Evolutionary conservation across 108 stramenopile genomes (phyloP).

Genomic region (Fragilaria radians): DNA sequence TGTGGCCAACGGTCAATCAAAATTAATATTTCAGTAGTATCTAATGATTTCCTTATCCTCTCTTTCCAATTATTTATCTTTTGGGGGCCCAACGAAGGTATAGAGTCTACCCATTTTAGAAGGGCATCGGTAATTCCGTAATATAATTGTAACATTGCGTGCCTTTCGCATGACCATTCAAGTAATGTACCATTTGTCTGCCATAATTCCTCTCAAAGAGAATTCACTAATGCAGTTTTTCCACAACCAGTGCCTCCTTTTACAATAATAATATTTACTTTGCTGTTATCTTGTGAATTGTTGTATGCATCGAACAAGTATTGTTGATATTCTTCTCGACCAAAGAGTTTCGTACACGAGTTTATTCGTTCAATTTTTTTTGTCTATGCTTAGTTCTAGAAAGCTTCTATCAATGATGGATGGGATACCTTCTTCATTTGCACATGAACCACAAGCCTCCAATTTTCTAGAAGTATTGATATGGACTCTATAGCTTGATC

Average conservation of each 20-base stretch:
- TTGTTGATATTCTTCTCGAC: not conserved
- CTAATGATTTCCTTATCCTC: not conserved
- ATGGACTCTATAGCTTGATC: too few relatives aligned
- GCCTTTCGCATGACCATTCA: not conserved
- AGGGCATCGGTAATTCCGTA: not conserved
- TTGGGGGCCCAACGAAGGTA: not conserved
- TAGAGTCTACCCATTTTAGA: not conserved
- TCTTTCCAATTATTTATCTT: not conserved
- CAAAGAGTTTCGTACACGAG: not conserved
- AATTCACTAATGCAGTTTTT: not conserved
- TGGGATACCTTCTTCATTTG: too few relatives aligned
- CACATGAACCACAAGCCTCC: too few relatives aligned
- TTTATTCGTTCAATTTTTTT: too few relatives aligned
- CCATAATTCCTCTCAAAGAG: not conserved
- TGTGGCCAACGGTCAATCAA: not conserved
- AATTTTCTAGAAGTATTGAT: too few relatives aligned
- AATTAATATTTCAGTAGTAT: not conserved
- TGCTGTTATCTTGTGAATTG: not conserved
- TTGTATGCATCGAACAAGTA: not conserved
- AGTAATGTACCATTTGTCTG: not conserved
- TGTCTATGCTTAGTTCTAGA: too few relatives aligned
- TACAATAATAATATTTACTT: not conserved
- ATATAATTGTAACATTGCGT: not conserved
- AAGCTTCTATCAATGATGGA: too few relatives aligned
- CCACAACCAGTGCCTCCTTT: not conserved